Percentiles rank a stretch among this genome's conserved stretches.
These are phyloP conservation scores for Chamaecrista fasciculata DNA, from an alignment of 306 rosid species.

Conservation along the genomic window DNA sequence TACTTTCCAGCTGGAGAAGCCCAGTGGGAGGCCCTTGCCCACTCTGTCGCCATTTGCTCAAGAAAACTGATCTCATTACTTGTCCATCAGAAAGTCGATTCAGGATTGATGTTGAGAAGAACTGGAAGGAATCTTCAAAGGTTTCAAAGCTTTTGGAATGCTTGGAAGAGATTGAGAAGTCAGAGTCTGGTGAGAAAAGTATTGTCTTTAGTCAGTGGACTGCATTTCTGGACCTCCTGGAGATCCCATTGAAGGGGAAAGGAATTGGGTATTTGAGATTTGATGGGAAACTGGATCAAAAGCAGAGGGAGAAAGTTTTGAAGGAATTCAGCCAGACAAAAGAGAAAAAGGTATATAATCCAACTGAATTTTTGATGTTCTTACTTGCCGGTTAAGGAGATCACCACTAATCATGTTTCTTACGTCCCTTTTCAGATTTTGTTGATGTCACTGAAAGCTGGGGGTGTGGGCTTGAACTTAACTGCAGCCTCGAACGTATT, in stretches of 20 bases:
- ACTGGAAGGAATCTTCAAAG: conserved; percentile 81
- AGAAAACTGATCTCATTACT: conserved; percentile 53
- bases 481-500: conserved; percentile 59
- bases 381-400: neutral
- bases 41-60: conserved; percentile 57
- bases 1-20: conserved; percentile 63
- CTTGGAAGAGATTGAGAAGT: conserved; percentile 45
- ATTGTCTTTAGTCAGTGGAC: conserved; percentile 92
- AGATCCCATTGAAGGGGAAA: conserved; percentile 57
- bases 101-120: conserved; percentile 54
- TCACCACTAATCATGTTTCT: neutral
- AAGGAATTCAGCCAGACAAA: conserved; percentile 57
- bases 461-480: conserved; percentile 89
- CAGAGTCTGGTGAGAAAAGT: conserved; percentile 57
- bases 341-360: conserved; percentile 50
- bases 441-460: conserved; percentile 77
- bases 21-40: conserved; percentile 65
- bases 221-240: conserved; percentile 68
- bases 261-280: conserved; percentile 38
- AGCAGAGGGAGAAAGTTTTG: conserved; percentile 67
- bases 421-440: conserved; percentile 47
- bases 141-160: conserved; percentile 59
- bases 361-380: neutral
- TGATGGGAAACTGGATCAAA: conserved; percentile 39
- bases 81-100: conserved; percentile 66